Evolutionary conservation across 2,329 filamentous ascomycete genomes (phyloP).

Genomic region (Elsinoe perseae): DNA sequence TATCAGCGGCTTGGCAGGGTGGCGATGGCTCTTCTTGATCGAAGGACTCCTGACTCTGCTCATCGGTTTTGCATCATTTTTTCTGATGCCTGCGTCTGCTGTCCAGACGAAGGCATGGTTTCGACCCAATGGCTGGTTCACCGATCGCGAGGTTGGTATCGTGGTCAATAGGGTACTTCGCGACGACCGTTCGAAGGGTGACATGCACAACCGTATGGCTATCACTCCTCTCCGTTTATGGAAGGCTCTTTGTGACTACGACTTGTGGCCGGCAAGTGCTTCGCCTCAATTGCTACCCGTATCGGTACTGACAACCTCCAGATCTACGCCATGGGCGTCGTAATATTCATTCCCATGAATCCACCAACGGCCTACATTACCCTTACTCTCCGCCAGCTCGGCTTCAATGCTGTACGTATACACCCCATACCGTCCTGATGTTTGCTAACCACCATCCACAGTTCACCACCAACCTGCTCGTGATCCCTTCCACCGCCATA

Average conservation of each 20-base stretch:
- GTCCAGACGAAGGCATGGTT: slow-evolving; percentile 56
- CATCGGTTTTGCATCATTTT: slow-evolving; percentile 48
- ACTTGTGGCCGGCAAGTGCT: slow-evolving; percentile 38
- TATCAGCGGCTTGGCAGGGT: slow-evolving; percentile 46
- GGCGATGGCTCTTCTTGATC: slow-evolving; percentile 50
- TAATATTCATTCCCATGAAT: slow-evolving; percentile 47
- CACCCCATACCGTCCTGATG: background rate
- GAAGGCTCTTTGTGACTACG: slow-evolving; percentile 50
- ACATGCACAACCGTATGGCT: slow-evolving; percentile 54
- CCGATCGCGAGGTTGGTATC: slow-evolving; percentile 56
- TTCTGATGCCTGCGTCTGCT: slow-evolving; percentile 55
- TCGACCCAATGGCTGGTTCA: slow-evolving; percentile 58
- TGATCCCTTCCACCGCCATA: slow-evolving; percentile 43
- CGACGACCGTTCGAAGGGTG: slow-evolving; percentile 48
- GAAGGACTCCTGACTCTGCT: slow-evolving; percentile 44
- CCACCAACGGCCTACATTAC: slow-evolving; percentile 50
- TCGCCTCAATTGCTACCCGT: slow-evolving; percentile 17
- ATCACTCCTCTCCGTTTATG: slow-evolving; percentile 46
- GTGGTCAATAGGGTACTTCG: slow-evolving; percentile 55
- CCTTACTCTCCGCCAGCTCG: slow-evolving; percentile 49
- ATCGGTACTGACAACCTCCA: background rate
- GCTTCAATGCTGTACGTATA: slow-evolving; percentile 34
- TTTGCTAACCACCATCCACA: slow-evolving; percentile 30
- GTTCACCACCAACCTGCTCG: slow-evolving; percentile 56
- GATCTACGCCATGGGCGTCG: slow-evolving; percentile 46